phyloP scores from a whole-genome alignment of 768 basidiomycete genomes.

The Cyathus striatus region DNA sequence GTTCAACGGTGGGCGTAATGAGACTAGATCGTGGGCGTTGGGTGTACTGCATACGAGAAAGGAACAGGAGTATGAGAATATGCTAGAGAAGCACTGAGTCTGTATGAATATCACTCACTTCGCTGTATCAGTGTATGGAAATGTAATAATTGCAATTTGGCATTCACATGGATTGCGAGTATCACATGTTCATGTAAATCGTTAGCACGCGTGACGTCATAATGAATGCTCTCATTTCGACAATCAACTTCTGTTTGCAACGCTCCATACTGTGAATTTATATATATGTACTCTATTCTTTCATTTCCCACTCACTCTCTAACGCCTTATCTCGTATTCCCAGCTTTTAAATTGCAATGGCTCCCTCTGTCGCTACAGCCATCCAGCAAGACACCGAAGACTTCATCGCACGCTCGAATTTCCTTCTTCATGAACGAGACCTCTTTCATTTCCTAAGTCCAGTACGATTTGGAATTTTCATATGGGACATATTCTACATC shows the following conservation, averaged over 20 bases:
- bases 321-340: background rate
- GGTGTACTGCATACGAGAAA: too few species aligned
- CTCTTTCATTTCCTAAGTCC: slow-evolving; percentile 6
- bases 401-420: slow-evolving; percentile 4
- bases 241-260: background rate
- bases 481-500: slow-evolving; percentile 25
- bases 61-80: too few species aligned
- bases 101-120: too few species aligned
- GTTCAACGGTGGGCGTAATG: slow-evolving; percentile 77
- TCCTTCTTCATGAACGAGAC: background rate
- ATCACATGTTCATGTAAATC: too few species aligned
- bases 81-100: too few species aligned
- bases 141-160: too few species aligned
- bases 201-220: slow-evolving; percentile 1
- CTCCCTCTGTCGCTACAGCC: slow-evolving; percentile 1
- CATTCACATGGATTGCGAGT: too few species aligned
- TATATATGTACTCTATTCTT: too few species aligned
- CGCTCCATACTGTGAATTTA: too few species aligned
- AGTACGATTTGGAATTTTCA: slow-evolving; percentile 5
- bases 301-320: background rate
- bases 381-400: slow-evolving; percentile 4
- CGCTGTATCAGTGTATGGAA: too few species aligned
- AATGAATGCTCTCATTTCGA: background rate
- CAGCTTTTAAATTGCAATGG: slow-evolving; percentile 4
- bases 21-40: too few species aligned